A percentile compares a stretch with the other conserved stretches of the same genome.
Conservation (phyloP, 2,329 filamentous ascomycete genomes). For the Zymoseptoria brevis region DNA sequence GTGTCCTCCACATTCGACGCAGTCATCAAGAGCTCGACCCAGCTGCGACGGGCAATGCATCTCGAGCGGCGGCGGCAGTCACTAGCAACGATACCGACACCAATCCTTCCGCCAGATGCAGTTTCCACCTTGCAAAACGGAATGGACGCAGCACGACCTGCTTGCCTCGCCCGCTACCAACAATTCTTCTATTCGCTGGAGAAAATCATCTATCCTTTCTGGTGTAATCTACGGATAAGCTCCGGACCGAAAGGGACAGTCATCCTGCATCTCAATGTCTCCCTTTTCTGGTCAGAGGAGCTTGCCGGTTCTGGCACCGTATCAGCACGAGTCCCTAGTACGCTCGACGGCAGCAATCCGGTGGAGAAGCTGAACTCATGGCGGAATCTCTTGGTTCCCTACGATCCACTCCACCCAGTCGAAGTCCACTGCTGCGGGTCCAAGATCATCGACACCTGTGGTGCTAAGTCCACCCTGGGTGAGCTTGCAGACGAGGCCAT, state of each 20-base stretch:
- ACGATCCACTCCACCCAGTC: conserved; percentile 12
- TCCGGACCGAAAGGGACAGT: conserved; percentile 9
- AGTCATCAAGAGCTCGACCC: conserved; percentile 13
- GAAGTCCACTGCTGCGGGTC: conserved; percentile 18
- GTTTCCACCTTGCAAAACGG: background rate
- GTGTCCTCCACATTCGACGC: conserved; percentile 14
- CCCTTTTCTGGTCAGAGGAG: conserved; percentile 17
- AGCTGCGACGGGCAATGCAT: conserved; percentile 13
- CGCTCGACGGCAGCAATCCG: conserved; percentile 9
- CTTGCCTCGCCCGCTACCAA: conserved; percentile 12
- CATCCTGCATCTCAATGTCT: conserved; percentile 13
- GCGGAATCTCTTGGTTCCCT: conserved; percentile 15
- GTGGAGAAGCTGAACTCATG: conserved; percentile 14
- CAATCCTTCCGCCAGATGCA: background rate
- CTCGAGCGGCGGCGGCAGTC: conserved; percentile 6
- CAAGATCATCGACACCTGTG: conserved; percentile 13
- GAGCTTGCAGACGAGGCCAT: conserved; percentile 19
- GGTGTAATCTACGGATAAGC: conserved; percentile 15
- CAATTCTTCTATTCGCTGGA: conserved; percentile 16
- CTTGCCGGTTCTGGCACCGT: conserved; percentile 7
- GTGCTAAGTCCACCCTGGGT: conserved; percentile 10
- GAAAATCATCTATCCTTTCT: conserved; percentile 16
- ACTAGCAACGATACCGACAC: background rate
- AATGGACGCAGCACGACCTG: conserved; percentile 4
- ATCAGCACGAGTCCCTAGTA: conserved; percentile 8